These are phyloP conservation scores for Aspergillus ellipticus DNA, from an alignment of 495 filamentous ascomycete species.

Conservation along the genomic window DNA sequence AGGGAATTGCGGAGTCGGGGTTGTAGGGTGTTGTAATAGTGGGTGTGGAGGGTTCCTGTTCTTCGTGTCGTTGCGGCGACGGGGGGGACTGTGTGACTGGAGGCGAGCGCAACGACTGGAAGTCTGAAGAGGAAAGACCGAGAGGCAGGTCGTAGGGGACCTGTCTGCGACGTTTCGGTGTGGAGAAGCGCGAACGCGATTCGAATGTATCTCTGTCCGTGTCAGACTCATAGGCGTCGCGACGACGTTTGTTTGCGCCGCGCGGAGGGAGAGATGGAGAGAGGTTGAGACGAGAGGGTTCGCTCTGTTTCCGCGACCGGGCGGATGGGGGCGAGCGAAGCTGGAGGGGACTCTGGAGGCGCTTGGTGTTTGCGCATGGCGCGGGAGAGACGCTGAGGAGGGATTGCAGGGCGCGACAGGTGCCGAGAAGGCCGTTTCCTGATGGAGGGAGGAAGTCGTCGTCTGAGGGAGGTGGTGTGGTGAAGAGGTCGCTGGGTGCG, in stretches of 20 bases:
- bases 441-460: constrained; percentile 41
- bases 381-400: constrained; percentile 51
- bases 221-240: constrained; percentile 53
- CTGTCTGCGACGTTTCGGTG: constrained; percentile 64
- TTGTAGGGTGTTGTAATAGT: constrained; percentile 18
- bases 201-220: constrained; percentile 34
- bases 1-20: constrained; percentile 39
- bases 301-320: constrained; percentile 35
- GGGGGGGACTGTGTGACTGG: constrained; percentile 36
- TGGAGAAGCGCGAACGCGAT: constrained; percentile 45
- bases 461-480: constrained; percentile 59
- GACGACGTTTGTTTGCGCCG: constrained; percentile 60
- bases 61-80: constrained; percentile 19
- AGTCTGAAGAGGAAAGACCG: constrained; percentile 62
- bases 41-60: too few species aligned
- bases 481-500: constrained; percentile 58
- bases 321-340: constrained; percentile 50
- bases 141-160: constrained; percentile 65
- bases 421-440: constrained; percentile 58
- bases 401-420: constrained; percentile 69
- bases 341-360: constrained; percentile 48
- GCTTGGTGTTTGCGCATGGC: constrained; percentile 35
- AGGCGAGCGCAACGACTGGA: constrained; percentile 53
- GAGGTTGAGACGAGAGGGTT: too few species aligned
- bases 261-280: constrained; percentile 38